These are phyloP conservation scores for Lactarius hengduanensis DNA, from an alignment of 768 basidiomycete genomes.

Conservation along the genomic window DNA sequence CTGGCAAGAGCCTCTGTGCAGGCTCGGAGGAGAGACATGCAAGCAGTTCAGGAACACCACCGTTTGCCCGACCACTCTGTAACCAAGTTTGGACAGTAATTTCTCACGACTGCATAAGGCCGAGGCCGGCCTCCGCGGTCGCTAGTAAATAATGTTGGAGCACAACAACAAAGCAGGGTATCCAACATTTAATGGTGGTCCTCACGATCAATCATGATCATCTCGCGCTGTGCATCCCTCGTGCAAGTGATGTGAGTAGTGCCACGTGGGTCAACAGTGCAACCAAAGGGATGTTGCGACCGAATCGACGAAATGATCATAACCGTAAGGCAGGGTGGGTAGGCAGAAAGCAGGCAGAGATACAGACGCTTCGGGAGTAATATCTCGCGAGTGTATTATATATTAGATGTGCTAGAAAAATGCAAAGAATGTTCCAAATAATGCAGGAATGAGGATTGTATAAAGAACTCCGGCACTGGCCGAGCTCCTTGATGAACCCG, in stretches of 20 bases:
- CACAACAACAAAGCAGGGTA: not conserved
- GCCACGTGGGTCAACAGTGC: not conserved
- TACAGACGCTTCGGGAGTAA: not conserved
- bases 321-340: not conserved
- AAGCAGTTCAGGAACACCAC: not conserved
- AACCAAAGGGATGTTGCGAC: not conserved
- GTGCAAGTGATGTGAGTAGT: not conserved
- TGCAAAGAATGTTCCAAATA: slow-evolving; percentile 8
- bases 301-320: not conserved
- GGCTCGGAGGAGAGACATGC: slow-evolving; percentile 58
- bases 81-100: not conserved
- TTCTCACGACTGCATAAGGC: not conserved
- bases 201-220: not conserved
- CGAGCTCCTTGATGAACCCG: not conserved
- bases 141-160: no score
- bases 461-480: not conserved
- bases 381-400: not conserved
- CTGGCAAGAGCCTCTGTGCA: slow-evolving; percentile 34
- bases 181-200: not conserved
- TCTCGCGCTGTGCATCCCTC: not conserved
- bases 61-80: not conserved
- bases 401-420: not conserved
- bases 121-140: no score
- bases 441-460: slow-evolving; percentile 2
- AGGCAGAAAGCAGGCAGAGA: not conserved